Conservation (phyloP, 345 rosid species). For the Bruguiera gymnorhiza region DNA sequence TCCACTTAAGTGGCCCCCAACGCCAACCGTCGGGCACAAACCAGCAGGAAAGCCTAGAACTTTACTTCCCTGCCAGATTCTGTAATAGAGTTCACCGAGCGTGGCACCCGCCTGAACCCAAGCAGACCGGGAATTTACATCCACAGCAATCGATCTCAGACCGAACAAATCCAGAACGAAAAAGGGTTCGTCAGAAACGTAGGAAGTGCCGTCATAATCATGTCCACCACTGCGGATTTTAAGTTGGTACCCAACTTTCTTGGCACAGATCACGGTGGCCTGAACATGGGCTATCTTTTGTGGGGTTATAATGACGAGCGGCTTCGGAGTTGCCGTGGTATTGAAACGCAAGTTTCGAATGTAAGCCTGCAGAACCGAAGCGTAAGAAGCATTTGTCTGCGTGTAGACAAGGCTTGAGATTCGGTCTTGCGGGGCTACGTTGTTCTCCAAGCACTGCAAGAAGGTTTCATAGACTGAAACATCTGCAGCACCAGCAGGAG, state of each 20-base stretch:
- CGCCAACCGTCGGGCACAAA: constrained; percentile 62
- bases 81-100: constrained; percentile 47
- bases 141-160: constrained; percentile 31
- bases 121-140: constrained; percentile 31
- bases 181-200: constrained; percentile 44
- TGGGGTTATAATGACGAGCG: constrained; percentile 50
- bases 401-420: constrained; percentile 37
- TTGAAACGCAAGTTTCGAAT: constrained; percentile 61
- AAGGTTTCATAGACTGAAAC: constrained; percentile 31
- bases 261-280: constrained; percentile 51
- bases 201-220: constrained; percentile 57
- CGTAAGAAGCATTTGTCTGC: constrained; percentile 34
- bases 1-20: constrained; percentile 63
- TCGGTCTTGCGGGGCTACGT: constrained; percentile 18
- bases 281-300: constrained; percentile 44
- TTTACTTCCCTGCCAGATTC: constrained; percentile 43
- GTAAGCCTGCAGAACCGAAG: constrained; percentile 47
- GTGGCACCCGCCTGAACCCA: constrained; percentile 62
- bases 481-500: constrained; percentile 17
- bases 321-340: constrained; percentile 43
- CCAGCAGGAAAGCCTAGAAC: constrained; percentile 55
- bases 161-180: constrained; percentile 58
- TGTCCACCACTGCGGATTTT: constrained; percentile 66
- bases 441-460: constrained; percentile 39
- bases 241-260: constrained; percentile 36